Evolutionary conservation across 768 basidiomycete genomes (phyloP).

Genomic region (Rubroboletus pulcherrimus): DNA sequence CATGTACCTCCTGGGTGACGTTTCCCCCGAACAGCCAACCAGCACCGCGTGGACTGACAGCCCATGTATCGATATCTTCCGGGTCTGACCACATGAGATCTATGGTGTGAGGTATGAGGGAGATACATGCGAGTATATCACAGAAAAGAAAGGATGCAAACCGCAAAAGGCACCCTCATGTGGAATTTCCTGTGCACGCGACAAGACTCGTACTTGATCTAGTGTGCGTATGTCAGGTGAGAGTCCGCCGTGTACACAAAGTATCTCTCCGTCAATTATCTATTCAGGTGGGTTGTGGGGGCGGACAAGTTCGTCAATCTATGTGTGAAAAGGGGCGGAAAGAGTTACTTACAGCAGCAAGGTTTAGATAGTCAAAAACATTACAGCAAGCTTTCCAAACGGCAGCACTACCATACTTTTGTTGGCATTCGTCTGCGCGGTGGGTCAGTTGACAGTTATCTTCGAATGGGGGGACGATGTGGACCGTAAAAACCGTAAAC

Average conservation of each 20-base stretch:
- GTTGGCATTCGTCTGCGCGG: constrained; percentile 85
- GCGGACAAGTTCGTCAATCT: not conserved
- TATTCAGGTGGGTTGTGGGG: constrained; percentile 27
- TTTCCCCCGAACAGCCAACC: constrained; percentile 91
- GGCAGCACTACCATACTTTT: constrained; percentile 92
- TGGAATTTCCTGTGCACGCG: constrained; percentile 95
- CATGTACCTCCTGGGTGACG: constrained; percentile 75
- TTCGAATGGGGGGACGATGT: not conserved
- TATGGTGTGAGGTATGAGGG: constrained; percentile 25
- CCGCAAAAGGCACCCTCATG: constrained; percentile 99
- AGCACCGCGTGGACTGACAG: constrained; percentile 92
- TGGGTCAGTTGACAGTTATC: not conserved
- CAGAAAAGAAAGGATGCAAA: constrained; percentile 27
- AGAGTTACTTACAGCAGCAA: constrained; percentile 71
- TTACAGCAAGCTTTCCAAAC: constrained; percentile 98
- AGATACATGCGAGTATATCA: not conserved
- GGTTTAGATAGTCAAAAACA: constrained; percentile 93
- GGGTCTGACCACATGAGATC: constrained; percentile 99
- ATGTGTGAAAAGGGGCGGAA: not conserved
- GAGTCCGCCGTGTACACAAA: constrained; percentile 95
- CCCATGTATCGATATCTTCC: constrained; percentile 94
- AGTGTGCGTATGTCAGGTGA: constrained; percentile 94
- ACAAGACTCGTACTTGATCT: constrained; percentile 90
- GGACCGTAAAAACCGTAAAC: constrained; percentile 97
- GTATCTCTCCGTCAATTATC: constrained; percentile 90